Conservation (phyloP, 345 rosid genomes). For the Trapa bicornis region DNA sequence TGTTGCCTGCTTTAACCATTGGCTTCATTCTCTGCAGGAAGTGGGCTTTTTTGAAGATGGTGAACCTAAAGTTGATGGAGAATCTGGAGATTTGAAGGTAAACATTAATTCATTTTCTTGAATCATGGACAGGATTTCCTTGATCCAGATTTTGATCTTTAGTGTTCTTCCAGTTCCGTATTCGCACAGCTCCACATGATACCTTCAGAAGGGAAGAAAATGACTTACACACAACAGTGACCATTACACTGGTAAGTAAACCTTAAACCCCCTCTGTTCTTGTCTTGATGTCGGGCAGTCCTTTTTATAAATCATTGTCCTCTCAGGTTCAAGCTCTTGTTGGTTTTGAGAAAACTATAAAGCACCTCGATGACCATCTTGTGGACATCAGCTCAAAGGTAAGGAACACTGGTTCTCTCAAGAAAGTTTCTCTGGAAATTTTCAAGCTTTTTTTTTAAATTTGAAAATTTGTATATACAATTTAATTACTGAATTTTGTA, state of each 20-base stretch:
- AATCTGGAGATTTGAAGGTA: conserved; percentile 96
- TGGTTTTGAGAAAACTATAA: conserved; percentile 85
- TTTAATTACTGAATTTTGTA: neutral
- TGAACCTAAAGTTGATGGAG: conserved; percentile 88
- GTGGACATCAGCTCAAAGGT: conserved; percentile 85
- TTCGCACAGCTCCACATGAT: conserved; percentile 74
- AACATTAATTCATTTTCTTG: conserved; percentile 7
- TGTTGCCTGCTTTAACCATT: neutral
- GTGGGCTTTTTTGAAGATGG: conserved; percentile 95
- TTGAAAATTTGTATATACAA: neutral
- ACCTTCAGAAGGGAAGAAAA: conserved; percentile 78
- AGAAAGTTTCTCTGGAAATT: neutral
- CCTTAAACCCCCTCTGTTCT: neutral
- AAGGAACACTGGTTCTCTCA: conserved; percentile 3
- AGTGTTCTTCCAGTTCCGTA: conserved; percentile 52
- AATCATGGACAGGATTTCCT: neutral
- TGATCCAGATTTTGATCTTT: neutral
- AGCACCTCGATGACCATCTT: conserved; percentile 92
- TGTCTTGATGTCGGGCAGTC: neutral
- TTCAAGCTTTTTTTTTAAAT: neutral
- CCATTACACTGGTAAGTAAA: conserved; percentile 67
- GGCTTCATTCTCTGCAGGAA: conserved; percentile 38
- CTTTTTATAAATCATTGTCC: neutral
- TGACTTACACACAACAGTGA: conserved; percentile 73
- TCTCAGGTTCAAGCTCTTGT: conserved; percentile 87